Base-by-base conservation (phyloP, 2,329 filamentous ascomycete genomes). In the Raffaelea ambrosiae region DNA sequence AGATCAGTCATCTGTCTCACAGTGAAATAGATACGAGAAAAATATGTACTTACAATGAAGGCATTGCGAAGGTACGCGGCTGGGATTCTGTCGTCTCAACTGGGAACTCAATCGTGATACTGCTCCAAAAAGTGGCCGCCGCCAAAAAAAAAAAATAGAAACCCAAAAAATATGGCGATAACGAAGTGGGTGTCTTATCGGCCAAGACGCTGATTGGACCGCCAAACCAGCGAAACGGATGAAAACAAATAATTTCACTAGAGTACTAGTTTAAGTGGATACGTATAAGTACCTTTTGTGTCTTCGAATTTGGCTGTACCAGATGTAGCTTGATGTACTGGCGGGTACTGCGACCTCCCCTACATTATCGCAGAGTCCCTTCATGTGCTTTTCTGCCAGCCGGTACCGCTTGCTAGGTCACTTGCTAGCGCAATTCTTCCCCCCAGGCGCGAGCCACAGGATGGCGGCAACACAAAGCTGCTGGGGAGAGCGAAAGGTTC, bases 401-500 rank as follows among this genome's bases (percentile, higher is more conserved):
- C 1, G 10, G 22, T 22, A 49, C 48, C 48, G 43, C 48, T 31
- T 23, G 16, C 41, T 18, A 21, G 19, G 38, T 31, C 46, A 43
- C 39, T 47, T 23, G 41, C 46, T 40, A 43, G 46, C 46, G 39
- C 44, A 23, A 18, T 9, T 19, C 14, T 31, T 20, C 39, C 20
- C 46, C 46, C 23, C 40, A 45, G 46, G 50, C 44, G 29, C n/a
- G 43, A 9, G 33, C n/a, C 20, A 40, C 35, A 29, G 26, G 13
- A 29, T 29, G 26, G 26, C 11, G 46, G 46, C 43, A 36, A 36
- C 26, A 41, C 18, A 26, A 33, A 31, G 40, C 41, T 48, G 36
- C 42, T 47, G 42, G 48, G 39, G 47, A 36, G 43, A 40, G 38
- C 26, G 26, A 39, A 35, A 42, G 47, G 50, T 46, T 38, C 48